phyloP scores from a whole-genome alignment of 768 basidiomycete genomes.

The Suillus weaverae region DNA sequence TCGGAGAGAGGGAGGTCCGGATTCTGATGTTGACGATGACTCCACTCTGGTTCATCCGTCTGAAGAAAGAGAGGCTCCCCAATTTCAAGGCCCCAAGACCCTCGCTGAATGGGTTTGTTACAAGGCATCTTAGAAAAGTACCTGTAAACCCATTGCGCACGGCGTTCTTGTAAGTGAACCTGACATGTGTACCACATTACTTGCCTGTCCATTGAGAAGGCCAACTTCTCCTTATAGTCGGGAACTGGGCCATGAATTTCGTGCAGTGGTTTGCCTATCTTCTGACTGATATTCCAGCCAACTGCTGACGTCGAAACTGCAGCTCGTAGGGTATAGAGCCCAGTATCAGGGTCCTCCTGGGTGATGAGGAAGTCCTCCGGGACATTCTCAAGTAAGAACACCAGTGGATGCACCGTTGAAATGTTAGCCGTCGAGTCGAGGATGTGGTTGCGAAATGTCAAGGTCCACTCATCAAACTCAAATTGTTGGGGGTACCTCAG shows the following conservation, averaged over 20 bases:
- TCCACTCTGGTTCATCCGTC: constrained; percentile 38
- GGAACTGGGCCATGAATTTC: constrained; percentile 51
- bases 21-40: constrained; percentile 32
- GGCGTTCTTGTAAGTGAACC: neutral
- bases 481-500: constrained; percentile 58
- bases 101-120: constrained; percentile 52
- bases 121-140: constrained; percentile 49
- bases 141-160: constrained; percentile 22
- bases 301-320: constrained; percentile 48
- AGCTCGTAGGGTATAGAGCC: constrained; percentile 45
- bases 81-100: constrained; percentile 52
- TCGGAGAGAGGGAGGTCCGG: constrained; percentile 40
- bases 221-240: constrained; percentile 50
- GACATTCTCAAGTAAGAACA: constrained; percentile 49
- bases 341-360: constrained; percentile 41
- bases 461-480: constrained; percentile 33
- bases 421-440: constrained; percentile 35
- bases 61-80: constrained; percentile 50
- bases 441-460: constrained; percentile 44
- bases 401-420: constrained; percentile 34
- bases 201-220: constrained; percentile 50
- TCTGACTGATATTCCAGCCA: constrained; percentile 48
- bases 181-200: neutral
- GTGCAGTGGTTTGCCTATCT: constrained; percentile 47
- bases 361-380: constrained; percentile 53